Conservation (phyloP, 2,329 filamentous ascomycete species). For the Alternaria postmessia region DNA sequence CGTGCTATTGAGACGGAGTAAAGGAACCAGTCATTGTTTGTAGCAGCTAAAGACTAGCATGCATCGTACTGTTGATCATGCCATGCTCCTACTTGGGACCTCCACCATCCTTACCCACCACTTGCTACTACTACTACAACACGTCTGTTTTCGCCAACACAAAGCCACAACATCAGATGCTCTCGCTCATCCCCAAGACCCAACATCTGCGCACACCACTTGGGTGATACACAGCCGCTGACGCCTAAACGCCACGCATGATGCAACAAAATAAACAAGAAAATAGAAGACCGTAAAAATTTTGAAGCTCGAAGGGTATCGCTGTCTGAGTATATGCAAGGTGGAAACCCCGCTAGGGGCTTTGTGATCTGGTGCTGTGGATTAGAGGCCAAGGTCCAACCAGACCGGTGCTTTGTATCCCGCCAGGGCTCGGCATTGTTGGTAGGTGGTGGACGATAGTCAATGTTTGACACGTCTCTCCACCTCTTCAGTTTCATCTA, state of each 20-base stretch:
- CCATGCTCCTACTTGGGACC: too few relatives aligned
- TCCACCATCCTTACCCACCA: too few relatives aligned
- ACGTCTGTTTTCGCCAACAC: not conserved
- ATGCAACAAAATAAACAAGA: conserved; percentile 26
- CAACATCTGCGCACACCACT: not conserved
- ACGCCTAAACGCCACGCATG: conserved; percentile 27
- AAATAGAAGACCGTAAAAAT: conserved; percentile 1
- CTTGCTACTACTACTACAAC: not conserved
- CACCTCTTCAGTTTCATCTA: too few relatives aligned
- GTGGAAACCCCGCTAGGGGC: not conserved
- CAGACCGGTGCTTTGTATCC: too few relatives aligned
- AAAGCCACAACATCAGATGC: not conserved
- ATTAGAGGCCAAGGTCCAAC: too few relatives aligned
- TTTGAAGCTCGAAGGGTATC: conserved; percentile 10
- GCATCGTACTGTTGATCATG: too few relatives aligned
- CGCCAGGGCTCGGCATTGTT: too few relatives aligned
- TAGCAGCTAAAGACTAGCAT: not conserved
- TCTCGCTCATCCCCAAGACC: not conserved
- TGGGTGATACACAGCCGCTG: not conserved
- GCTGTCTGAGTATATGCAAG: conserved; percentile 12
- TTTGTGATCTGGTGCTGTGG: not conserved
- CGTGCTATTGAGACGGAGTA: too few relatives aligned
- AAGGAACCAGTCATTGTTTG: too few relatives aligned
- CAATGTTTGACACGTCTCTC: too few relatives aligned
- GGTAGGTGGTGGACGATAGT: not conserved